Evolutionary conservation across 352 stramenopile genomes (phyloP).

Genomic region (Globisporangium nunn): DNA sequence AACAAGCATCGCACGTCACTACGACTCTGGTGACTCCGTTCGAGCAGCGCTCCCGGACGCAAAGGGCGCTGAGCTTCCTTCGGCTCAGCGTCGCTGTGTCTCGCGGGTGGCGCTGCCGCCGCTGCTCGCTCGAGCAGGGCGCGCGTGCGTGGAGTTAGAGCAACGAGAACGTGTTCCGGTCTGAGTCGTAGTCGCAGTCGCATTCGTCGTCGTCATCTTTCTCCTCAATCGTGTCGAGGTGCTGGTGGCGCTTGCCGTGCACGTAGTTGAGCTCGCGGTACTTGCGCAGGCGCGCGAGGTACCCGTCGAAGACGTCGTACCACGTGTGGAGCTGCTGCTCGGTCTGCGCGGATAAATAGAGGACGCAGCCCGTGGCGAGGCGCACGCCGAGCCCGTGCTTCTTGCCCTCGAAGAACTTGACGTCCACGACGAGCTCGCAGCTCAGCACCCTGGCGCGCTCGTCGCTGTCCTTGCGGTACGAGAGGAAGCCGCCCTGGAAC

Average conservation of each 20-base stretch:
- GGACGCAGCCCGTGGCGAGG: constrained; percentile 34
- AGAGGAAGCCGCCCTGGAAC: constrained; percentile 54
- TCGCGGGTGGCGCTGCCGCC: not conserved
- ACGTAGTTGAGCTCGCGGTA: constrained; percentile 31
- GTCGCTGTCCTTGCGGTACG: constrained; percentile 55
- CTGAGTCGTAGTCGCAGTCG: constrained; percentile 18
- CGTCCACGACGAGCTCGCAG: constrained; percentile 40
- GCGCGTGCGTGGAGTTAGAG: not conserved
- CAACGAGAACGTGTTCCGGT: constrained; percentile 15
- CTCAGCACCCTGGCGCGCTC: constrained; percentile 39
- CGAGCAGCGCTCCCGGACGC: not conserved
- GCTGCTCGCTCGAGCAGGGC: not conserved
- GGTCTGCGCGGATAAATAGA: constrained; percentile 39
- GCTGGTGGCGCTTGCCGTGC: constrained; percentile 29
- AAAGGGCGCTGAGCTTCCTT: not conserved
- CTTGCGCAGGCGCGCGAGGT: constrained; percentile 29
- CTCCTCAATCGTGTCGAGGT: constrained; percentile 34
- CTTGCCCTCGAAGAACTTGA: constrained; percentile 41
- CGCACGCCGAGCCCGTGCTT: constrained; percentile 43
- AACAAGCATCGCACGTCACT: not conserved
- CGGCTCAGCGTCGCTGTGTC: not conserved
- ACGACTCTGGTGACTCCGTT: not conserved
- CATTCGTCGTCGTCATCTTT: constrained; percentile 16
- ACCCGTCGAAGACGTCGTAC: constrained; percentile 58
- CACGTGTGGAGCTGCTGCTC: constrained; percentile 52